These are phyloP conservation scores for Teratosphaeria nubilosa DNA, from an alignment of 2,329 filamentous ascomycete genomes.

Conservation along the genomic window DNA sequence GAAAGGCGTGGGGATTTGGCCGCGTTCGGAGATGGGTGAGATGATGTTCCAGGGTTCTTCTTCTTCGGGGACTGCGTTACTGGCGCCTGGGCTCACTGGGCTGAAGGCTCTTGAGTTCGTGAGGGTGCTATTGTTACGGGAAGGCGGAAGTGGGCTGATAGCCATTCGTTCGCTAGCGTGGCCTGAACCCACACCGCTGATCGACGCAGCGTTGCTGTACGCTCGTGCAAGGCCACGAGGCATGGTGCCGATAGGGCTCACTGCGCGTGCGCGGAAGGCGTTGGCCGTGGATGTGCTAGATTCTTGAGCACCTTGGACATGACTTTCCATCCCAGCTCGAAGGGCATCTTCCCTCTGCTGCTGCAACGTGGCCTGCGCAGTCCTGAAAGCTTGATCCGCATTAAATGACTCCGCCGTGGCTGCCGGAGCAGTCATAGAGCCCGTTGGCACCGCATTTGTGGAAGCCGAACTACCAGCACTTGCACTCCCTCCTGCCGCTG, in stretches of 20 bases:
- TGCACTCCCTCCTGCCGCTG: not conserved
- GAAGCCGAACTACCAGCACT: not conserved
- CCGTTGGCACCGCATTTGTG: not conserved
- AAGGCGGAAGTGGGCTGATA: conserved; percentile 12
- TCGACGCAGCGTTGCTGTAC: conserved; percentile 21
- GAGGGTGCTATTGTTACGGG: conserved; percentile 2
- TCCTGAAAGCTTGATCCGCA: conserved; percentile 17
- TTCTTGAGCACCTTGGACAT: not conserved
- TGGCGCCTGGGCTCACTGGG: not conserved
- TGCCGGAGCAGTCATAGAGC: conserved; percentile 4
- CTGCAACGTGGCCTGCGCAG: conserved; percentile 3
- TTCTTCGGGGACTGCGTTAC: conserved; percentile 7
- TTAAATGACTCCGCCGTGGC: conserved; percentile 13
- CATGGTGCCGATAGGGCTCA: conserved; percentile 10
- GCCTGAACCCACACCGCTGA: conserved; percentile 10
- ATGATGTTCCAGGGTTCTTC: conserved; percentile 14
- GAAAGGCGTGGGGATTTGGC: conserved; percentile 3
- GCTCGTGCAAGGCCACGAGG: conserved; percentile 21
- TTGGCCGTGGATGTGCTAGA: not conserved
- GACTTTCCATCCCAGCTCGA: conserved; percentile 3
- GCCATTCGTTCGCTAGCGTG: conserved; percentile 20
- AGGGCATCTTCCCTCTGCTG: conserved; percentile 7
- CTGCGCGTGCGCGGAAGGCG: conserved; percentile 3
- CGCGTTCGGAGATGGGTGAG: conserved; percentile 5
- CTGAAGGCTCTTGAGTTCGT: conserved; percentile 5